A percentile compares a stretch with the other conserved stretches of the same genome.
Conservation (phyloP, 192 early-diverging fungal genomes). For the Gryganskiella cystojenkinii region DNA sequence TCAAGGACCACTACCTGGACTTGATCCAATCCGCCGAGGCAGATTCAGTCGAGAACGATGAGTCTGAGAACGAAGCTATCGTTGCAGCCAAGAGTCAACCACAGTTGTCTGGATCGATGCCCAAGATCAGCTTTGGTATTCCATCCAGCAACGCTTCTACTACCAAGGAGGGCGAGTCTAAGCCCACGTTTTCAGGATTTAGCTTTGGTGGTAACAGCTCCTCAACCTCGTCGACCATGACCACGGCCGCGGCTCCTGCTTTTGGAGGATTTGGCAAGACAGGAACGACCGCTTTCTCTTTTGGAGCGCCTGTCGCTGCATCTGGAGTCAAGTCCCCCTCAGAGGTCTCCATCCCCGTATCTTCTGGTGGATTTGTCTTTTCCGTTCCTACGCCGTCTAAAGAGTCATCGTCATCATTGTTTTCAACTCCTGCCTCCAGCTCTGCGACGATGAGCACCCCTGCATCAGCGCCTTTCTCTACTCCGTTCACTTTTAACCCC, state of each 20-base stretch:
- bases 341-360: not conserved
- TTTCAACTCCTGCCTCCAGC: not conserved
- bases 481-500: not conserved
- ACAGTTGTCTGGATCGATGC: not conserved
- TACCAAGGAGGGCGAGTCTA: not conserved
- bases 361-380: not conserved
- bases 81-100: not conserved
- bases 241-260: not conserved
- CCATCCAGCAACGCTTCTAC: not conserved
- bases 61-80: not conserved
- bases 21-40: not conserved
- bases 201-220: constrained; percentile 8
- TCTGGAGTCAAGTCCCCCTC: not conserved
- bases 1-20: constrained; percentile 1
- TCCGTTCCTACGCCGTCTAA: not conserved
- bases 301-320: constrained; percentile 1
- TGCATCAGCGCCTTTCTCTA: constrained; percentile 1
- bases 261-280: not conserved
- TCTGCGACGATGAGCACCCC: not conserved
- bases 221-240: not conserved
- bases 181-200: constrained; percentile 10
- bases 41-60: not conserved
- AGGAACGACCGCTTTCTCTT: not conserved
- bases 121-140: constrained; percentile 3
- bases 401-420: constrained; percentile 1